Evolutionary conservation across 345 rosid genomes (phyloP).

Genomic region (Pistacia atlantica): DNA sequence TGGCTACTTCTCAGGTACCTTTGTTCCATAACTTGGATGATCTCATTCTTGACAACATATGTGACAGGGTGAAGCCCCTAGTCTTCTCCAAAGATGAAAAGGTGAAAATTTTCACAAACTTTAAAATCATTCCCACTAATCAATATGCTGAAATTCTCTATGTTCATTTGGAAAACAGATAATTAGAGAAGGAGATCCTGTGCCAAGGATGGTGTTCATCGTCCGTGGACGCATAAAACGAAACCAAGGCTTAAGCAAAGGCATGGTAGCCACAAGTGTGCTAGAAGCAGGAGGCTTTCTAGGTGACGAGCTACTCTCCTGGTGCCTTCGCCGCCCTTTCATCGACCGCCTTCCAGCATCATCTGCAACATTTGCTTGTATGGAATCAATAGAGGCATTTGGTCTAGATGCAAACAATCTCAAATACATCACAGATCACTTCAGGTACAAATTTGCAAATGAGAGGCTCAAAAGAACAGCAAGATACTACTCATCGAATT

Average conservation of each 20-base stretch:
- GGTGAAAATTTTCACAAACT: slow-evolving; percentile 24
- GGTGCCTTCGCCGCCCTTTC: slow-evolving; percentile 66
- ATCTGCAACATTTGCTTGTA: slow-evolving; percentile 52
- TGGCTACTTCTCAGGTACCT: slow-evolving; percentile 43
- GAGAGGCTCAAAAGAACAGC: slow-evolving; percentile 50
- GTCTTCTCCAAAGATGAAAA: slow-evolving; percentile 61
- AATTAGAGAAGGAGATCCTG: slow-evolving; percentile 70
- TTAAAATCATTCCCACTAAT: too few relatives aligned
- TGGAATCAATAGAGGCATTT: slow-evolving; percentile 52
- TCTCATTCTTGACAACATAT: slow-evolving; percentile 59
- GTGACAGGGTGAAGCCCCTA: slow-evolving; percentile 57
- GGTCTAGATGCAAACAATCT: slow-evolving; percentile 49
- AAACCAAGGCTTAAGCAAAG: slow-evolving; percentile 54
- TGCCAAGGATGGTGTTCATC: slow-evolving; percentile 52
- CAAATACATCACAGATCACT: slow-evolving; percentile 54
- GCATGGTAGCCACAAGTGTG: slow-evolving; percentile 43
- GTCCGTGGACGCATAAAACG: slow-evolving; percentile 46
- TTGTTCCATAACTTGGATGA: slow-evolving; percentile 60
- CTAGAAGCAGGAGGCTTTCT: slow-evolving; percentile 58
- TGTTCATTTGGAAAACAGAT: slow-evolving; percentile 29
- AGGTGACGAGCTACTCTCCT: slow-evolving; percentile 66
- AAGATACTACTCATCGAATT: slow-evolving; percentile 65
- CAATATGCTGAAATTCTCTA: neutral
- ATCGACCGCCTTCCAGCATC: slow-evolving; percentile 55
- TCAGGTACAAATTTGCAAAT: slow-evolving; percentile 54